Evolutionary conservation across 257 asterid genomes (phyloP).

Genomic region (Nicotiana knightiana): DNA sequence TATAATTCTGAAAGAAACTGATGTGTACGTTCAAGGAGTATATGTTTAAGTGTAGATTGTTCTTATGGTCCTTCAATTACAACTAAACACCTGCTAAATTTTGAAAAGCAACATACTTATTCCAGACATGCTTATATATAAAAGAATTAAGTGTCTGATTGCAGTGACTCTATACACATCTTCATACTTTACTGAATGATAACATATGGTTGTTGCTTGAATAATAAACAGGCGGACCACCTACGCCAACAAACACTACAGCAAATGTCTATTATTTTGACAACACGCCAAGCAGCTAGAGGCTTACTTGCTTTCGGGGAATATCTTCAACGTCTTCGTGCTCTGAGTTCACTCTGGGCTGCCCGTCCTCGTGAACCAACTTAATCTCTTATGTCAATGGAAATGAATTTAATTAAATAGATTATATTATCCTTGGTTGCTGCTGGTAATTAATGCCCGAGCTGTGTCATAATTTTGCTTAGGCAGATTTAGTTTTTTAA

Average conservation of each 20-base stretch:
- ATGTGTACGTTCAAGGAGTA: not conserved
- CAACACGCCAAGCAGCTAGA: slow-evolving; percentile 76
- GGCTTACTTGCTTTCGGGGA: slow-evolving; percentile 82
- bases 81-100: not conserved
- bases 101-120: not conserved
- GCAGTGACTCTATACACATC: not conserved
- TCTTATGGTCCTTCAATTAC: not conserved
- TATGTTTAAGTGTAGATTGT: not conserved
- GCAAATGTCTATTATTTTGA: slow-evolving; percentile 68
- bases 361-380: slow-evolving; percentile 51
- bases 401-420: not conserved
- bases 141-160: not conserved
- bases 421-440: slow-evolving; percentile 2
- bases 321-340: slow-evolving; percentile 77
- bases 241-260: slow-evolving; percentile 84
- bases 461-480: slow-evolving; percentile 26
- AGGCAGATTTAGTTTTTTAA: slow-evolving; percentile 9
- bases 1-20: not conserved
- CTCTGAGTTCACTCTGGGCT: slow-evolving; percentile 75
- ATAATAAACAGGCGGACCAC: slow-evolving; percentile 69
- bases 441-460: slow-evolving; percentile 8
- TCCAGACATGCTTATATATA: not conserved
- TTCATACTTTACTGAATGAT: not conserved
- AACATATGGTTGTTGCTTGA: not conserved
- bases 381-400: slow-evolving; percentile 13